Percentiles rank a stretch among this genome's conserved stretches.
Conservation (phyloP, 2,329 filamentous ascomycete genomes). For the Alternaria angustiovoidea region DNA sequence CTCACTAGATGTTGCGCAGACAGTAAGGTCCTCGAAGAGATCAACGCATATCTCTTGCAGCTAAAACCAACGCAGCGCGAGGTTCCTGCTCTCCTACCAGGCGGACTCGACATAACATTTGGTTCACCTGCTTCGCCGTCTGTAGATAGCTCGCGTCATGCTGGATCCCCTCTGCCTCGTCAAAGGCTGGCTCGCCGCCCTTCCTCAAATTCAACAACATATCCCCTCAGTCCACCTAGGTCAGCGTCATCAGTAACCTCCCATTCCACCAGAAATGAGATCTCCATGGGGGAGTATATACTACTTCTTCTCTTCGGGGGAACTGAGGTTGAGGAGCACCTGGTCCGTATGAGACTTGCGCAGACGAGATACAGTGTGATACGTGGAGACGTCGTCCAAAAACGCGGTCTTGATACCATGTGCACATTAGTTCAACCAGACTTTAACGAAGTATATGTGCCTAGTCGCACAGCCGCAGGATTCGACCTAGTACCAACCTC, state of each 20-base stretch:
- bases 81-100: background rate
- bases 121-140: background rate
- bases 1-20: background rate
- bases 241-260: constrained; percentile 1
- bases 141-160: background rate
- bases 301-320: background rate
- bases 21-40: background rate
- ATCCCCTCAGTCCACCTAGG: background rate
- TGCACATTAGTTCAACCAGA: too few relatives aligned
- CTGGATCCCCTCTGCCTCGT: background rate
- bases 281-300: background rate
- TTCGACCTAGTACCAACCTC: background rate
- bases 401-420: too few relatives aligned
- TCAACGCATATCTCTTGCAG: background rate
- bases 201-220: background rate
- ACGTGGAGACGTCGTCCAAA: constrained; percentile 1
- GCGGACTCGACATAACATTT: background rate
- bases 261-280: background rate
- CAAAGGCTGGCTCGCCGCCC: background rate
- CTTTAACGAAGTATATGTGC: background rate
- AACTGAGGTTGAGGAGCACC: background rate
- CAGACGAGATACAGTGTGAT: constrained; percentile 12
- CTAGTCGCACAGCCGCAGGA: background rate
- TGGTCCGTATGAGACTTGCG: background rate
- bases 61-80: background rate